Conservation (phyloP, 1,284 basidiomycete species). For the Papiliotrema fonsecae region DNA sequence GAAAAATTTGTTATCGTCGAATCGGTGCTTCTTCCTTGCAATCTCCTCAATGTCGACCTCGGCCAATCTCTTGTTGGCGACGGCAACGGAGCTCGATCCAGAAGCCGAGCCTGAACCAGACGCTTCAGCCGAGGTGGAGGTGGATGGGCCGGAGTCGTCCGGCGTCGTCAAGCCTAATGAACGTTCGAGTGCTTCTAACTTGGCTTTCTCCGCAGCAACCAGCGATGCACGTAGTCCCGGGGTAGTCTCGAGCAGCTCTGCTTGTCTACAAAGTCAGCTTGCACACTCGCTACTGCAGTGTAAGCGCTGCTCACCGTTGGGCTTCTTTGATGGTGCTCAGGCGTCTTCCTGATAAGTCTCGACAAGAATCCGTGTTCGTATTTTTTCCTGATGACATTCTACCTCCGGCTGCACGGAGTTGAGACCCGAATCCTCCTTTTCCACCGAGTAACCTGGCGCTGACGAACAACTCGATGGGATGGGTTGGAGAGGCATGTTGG, state of each 20-base stretch:
- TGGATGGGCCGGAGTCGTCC: constrained; percentile 39
- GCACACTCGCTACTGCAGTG: too few relatives aligned
- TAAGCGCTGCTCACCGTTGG: constrained; percentile 66
- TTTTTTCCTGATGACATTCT: constrained; percentile 96
- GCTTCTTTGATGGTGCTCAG: constrained; percentile 94
- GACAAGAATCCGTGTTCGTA: constrained; percentile 89
- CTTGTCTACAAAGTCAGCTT: constrained; percentile 57
- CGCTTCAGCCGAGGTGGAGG: constrained; percentile 19
- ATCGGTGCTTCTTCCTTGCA: constrained; percentile 74
- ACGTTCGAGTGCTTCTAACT: constrained; percentile 77
- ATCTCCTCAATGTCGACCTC: constrained; percentile 48
- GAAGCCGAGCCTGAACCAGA: not conserved
- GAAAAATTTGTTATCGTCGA: constrained; percentile 87
- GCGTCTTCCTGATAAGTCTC: constrained; percentile 84
- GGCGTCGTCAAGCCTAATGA: constrained; percentile 63
- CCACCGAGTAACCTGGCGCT: constrained; percentile 66
- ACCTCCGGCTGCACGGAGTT: constrained; percentile 92
- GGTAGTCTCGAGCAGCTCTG: constrained; percentile 81
- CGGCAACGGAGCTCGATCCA: constrained; percentile 6
- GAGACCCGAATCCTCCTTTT: constrained; percentile 96
- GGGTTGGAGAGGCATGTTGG: constrained; percentile 11
- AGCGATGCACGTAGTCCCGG: constrained; percentile 74
- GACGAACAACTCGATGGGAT: constrained; percentile 39
- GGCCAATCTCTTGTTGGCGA: constrained; percentile 47
- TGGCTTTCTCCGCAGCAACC: constrained; percentile 73